Evolutionary conservation across 768 basidiomycete species (phyloP).

Genomic region (Glaciozyma antarctica): DNA sequence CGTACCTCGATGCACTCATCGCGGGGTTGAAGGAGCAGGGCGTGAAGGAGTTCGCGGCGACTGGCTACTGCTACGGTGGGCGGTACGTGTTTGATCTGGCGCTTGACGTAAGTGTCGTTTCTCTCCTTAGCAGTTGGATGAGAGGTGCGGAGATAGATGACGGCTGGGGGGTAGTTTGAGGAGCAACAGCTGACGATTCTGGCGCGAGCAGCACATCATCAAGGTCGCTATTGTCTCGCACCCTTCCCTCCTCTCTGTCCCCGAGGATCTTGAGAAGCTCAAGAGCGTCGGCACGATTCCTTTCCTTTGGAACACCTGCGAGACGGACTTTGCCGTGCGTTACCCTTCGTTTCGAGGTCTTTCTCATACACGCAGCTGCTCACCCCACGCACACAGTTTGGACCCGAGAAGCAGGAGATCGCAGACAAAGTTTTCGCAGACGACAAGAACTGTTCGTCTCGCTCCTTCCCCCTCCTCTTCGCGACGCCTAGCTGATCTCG

Average conservation of each 20-base stretch:
- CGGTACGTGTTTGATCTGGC: constrained; percentile 58
- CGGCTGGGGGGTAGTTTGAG: constrained; percentile 22
- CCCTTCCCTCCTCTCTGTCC: constrained; percentile 54
- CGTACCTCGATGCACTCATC: constrained; percentile 51
- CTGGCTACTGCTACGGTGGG: constrained; percentile 53
- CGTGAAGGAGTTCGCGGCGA: constrained; percentile 51
- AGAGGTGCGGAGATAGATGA: neutral
- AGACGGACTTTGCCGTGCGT: constrained; percentile 16
- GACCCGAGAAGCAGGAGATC: constrained; percentile 42
- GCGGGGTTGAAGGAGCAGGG: constrained; percentile 52
- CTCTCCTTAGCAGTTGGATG: too few species aligned
- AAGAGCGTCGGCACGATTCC: constrained; percentile 41
- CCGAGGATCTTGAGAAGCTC: constrained; percentile 55
- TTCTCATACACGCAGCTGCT: neutral
- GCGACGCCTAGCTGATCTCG: neutral
- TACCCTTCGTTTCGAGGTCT: neutral
- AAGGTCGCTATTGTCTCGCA: constrained; percentile 50
- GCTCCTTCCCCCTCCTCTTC: neutral
- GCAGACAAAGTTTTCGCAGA: constrained; percentile 50
- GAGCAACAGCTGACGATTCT: too few species aligned
- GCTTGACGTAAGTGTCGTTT: constrained; percentile 38
- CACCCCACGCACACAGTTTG: constrained; percentile 46
- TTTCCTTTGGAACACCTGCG: constrained; percentile 57
- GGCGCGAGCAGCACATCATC: constrained; percentile 39
- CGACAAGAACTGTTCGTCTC: constrained; percentile 39